Evolutionary conservation across 352 stramenopile genomes (phyloP), one percentile per base, ranked within the genome.

Genomic region (Phytophthora palmivora): DNA sequence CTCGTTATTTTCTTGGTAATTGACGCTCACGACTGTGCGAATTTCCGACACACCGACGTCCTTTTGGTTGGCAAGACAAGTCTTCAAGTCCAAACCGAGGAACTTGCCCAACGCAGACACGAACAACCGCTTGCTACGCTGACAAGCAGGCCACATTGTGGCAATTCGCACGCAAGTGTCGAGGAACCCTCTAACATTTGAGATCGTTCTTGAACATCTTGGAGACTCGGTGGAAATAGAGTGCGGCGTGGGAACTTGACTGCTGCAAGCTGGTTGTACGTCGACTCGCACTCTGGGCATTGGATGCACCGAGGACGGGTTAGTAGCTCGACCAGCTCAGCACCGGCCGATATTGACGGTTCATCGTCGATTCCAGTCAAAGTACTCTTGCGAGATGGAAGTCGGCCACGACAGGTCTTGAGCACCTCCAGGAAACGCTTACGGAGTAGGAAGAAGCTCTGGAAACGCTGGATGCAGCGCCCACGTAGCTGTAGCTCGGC

Each of bases 171-270:
- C 42, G 28, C 67, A 84, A 28, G 72, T 53, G 33, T 75, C 52
- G 9, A 91, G 67, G 30, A 89, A 91, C 43, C 51, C 48, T 89
- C 79, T 4, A 91, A 76, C 59, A 74, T 54, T 44, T 78, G 56
- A 21, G 79, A 79, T 14, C 82, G 70, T 26, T 70, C 59, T 15
- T 82, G 65, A 1, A 89, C 47, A 52, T 89, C 78, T n/a, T 80
- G 63, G 1, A 67, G 55, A 45, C 57, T 87, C 1, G 67, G 62
- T 11, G 70, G 59, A 21, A 89, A 80, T n/a, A 88, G 22, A 5
- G 74, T 75, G n/a, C 79, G 79, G 15, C 58, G 67, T 19, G 82
- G 82, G 55, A 91, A 91, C 42, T 78, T 65, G 28, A 82, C 50
- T 1, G 45, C 43, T 48, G 73, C 57, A 24, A 91, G 61, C 19